Base-by-base conservation (phyloP, 495 filamentous ascomycete genomes). In the Cairneyella variabilis region DNA sequence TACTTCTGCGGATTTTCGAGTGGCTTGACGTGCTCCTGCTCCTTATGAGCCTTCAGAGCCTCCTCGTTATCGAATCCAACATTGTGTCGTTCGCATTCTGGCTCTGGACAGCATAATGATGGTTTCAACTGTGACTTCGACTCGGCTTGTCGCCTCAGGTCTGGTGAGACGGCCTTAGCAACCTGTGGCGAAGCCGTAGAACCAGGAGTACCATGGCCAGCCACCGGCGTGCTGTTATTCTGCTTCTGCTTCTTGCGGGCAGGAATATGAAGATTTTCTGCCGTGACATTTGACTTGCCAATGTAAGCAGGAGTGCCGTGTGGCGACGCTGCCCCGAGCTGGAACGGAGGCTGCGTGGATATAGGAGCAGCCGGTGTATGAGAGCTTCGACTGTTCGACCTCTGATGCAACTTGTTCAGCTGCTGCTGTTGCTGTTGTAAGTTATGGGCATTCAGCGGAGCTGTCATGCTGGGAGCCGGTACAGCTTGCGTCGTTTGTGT, bases 241-340 rank as follows among this genome's bases (percentile, higher is more conserved):
- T 71, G 71, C 66, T 71, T 81, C 30, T 66, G 62, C 63, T 74
- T 79, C 71, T 84, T 86, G 22, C 72, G 67, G 17, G 71, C 62
- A 9, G 82, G 81, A 2, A 83, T 59, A 17, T 75, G 69, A 23
- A 84, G 69, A 39, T 77, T 76, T 3, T 71, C 69, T 32, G 72
- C 67, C 5, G 75, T 79, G 4, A 82, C 48, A 20, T 67, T 57
- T 14, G 68, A 61, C 36, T 74, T 69, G 34, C 62, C 64, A 34
- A 71, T 64, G 53, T 84, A 84, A 0, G 67, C 69, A 4, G 89
- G 86, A 20, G 83, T 75, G 4, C 88, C 86, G 40, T 85, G 89
- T 27, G 89, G 89, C 36, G 85, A 79, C 7, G 77, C 47, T 4
- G 57, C 49, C 76, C 83, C 83, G 54, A 91, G 78, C 38, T 76